A percentile compares a stretch with the other conserved stretches of the same genome.
Evolutionary conservation across 169 alveolate species (phyloP).

Genomic region (Plasmodium inui): DNA sequence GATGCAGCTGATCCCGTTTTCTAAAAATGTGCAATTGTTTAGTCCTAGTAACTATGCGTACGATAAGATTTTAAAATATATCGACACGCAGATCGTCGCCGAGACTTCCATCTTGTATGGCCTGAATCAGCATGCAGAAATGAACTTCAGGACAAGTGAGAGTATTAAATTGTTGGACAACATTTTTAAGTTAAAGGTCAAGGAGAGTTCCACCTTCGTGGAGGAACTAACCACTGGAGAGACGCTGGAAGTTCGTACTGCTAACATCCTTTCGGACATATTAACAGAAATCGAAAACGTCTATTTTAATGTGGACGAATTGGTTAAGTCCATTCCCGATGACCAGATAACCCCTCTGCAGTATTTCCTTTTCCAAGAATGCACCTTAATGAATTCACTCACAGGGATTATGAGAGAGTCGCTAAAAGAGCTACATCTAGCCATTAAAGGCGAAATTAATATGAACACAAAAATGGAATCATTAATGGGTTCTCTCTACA

Average conservation of each 20-base stretch:
- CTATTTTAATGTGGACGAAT: conserved; percentile 60
- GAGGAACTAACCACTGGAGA: conserved; percentile 71
- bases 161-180: conserved; percentile 66
- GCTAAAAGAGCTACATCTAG: conserved; percentile 92
- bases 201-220: conserved; percentile 63
- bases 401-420: conserved; percentile 77
- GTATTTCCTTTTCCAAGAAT: conserved; percentile 82
- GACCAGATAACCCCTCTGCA: conserved; percentile 90
- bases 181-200: conserved; percentile 55
- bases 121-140: conserved; percentile 74
- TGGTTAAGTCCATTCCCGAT: conserved; percentile 82
- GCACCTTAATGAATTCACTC: conserved; percentile 43
- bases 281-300: conserved; percentile 61
- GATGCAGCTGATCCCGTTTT: conserved; percentile 93
- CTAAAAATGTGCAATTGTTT: conserved; percentile 70
- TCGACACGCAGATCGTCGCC: conserved; percentile 62
- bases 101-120: conserved; percentile 69
- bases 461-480: conserved; percentile 93
- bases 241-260: conserved; percentile 48
- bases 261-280: conserved; percentile 37
- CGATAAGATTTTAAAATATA: conserved; percentile 68
- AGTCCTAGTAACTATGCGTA: conserved; percentile 70
- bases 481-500: conserved; percentile 88
- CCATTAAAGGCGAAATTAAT: conserved; percentile 95
- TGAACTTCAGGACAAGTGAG: conserved; percentile 71